Base-by-base conservation (phyloP, 495 filamentous ascomycete genomes). In the Hypoxylon perforatum region DNA sequence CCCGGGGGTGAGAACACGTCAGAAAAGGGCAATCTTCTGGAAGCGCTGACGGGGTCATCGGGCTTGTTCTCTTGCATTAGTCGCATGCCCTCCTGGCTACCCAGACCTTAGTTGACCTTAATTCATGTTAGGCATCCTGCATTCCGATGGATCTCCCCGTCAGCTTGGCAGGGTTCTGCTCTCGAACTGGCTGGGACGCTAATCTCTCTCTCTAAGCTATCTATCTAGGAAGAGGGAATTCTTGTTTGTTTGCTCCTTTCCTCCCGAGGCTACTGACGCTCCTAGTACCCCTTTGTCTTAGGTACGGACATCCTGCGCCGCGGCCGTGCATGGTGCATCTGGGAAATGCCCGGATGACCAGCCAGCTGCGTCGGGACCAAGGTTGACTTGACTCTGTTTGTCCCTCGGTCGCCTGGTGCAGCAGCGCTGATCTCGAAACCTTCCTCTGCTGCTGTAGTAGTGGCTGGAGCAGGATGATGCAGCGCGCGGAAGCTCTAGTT, bases 311-410 rank as follows among this genome's bases (percentile, higher is more conserved):
- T 21, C 8, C 59, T 56, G 65, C 35, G 59, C 60, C 65, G 49
- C 54, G 33, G 21, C 14, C 23, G 19, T 50, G 60, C 65, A 69
- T 59, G 36, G 39, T 18, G 49, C n/a, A 54, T 17, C 46, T 15
- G 36, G 57, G 57, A 41, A 47, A 15, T 33, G 39, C 35, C 45
- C 61, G 39, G 61, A 47, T 64, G 61, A 64, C 61, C 61, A 57
- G 10, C 45, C 15, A 28, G 45, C 21, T 45, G 25, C 47, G 9
- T 53, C 33, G 0, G 25, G 17, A 33, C 59, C 58, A 30, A 59
- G 57, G 58, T 42, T 33, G 64, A 53, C 57, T 53, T 50, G 19
- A 45, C 28, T 28, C 12, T 47, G 19, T 46, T 46, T 35, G 23
- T 18, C 14, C 23, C 17, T 52, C 15, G 28, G 30, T 36, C 30